A percentile compares a stretch with the other conserved stretches of the same genome.
phyloP scores from a whole-genome alignment of 495 filamentous ascomycete species.

The Pseudevernia furfuracea region DNA sequence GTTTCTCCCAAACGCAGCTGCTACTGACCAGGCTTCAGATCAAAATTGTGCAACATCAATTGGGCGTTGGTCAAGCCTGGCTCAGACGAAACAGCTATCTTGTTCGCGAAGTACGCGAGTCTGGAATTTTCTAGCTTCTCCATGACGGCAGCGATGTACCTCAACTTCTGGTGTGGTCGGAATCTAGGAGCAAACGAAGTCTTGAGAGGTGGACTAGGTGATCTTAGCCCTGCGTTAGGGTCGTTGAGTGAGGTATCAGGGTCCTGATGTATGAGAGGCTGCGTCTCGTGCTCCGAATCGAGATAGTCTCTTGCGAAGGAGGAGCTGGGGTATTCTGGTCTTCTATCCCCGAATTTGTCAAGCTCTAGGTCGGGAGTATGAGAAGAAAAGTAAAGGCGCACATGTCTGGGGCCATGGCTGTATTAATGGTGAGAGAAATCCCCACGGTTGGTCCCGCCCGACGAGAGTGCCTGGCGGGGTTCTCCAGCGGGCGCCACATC shows the following conservation, averaged over 20 bases:
- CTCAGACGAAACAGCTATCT: slow-evolving; percentile 64
- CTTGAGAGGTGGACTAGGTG: not conserved
- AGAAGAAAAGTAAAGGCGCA: slow-evolving; percentile 4
- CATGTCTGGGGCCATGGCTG: slow-evolving; percentile 8
- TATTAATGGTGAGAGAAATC: slow-evolving; percentile 1
- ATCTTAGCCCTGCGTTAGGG: not conserved
- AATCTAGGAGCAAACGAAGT: not conserved
- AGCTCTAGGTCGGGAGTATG: slow-evolving; percentile 11
- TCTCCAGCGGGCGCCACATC: not conserved
- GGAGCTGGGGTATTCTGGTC: not conserved
- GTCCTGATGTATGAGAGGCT: slow-evolving; percentile 7
- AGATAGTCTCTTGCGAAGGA: slow-evolving; percentile 1
- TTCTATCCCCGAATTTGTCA: slow-evolving; percentile 4
- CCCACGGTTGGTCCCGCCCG: slow-evolving; percentile 19
- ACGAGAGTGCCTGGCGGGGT: slow-evolving; percentile 9
- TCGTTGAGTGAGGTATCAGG: not conserved
- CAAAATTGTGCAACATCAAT: slow-evolving; percentile 85
- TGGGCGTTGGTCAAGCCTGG: slow-evolving; percentile 74
- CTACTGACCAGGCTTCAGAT: slow-evolving; percentile 68
- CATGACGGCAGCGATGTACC: slow-evolving; percentile 24
- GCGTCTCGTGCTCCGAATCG: not conserved
- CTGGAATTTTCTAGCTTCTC: slow-evolving; percentile 31
- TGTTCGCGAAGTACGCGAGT: slow-evolving; percentile 31
- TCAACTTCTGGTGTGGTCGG: too few species aligned
- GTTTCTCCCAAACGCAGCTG: not conserved